Base-by-base conservation (phyloP, 345 rosid species). In the Populus alba region DNA sequence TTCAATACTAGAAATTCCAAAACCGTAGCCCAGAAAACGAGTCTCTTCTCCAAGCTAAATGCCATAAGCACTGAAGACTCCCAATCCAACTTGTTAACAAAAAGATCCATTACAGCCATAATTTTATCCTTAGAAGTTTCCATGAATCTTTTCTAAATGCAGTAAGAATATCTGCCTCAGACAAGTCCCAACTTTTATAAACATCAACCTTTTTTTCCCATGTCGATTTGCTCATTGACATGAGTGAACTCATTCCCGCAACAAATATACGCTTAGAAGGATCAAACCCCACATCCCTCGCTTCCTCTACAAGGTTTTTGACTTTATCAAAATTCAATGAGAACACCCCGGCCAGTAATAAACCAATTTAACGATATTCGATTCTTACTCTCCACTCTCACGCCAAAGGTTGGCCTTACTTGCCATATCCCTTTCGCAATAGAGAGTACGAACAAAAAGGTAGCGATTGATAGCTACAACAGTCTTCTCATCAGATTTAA, bases 101-200 rank as follows among this genome's bases (percentile, higher is more conserved):
- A 73, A 80, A 81, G 80, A 71, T 87, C 87, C 91, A 90, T 89
- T 3, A 49, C 77, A 18, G 59, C 66, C 39, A 22, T 75, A 10
- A 88, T 81, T 68, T 88, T 89, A 74, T 75, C 77, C 81, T 82
- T 87, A 0, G 91, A 87, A 47, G 81, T 1, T 78, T 77, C 53
- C 90, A 89, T 83, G 59, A 84, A 86, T 9, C 74, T 81, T 86
- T 63, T 71, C 82, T 37, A 89, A 87, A 87, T 0, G 90, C 91
- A 0, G 77, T 22, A 29, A 59, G 57, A 41, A 84, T 77, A 35
- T 84, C 87, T 2, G 86, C 87, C 55, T 84, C 78, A 18, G 89
- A 80, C 94, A 90, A 91, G 2, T 86, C 88, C 91, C 88, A 89
- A 72, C 80, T 81, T 79, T 67, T 71, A 38, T 84, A 88, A 18